Conservation (phyloP, 2,329 filamentous ascomycete genomes). For the Decorospora gaudefroyi region DNA sequence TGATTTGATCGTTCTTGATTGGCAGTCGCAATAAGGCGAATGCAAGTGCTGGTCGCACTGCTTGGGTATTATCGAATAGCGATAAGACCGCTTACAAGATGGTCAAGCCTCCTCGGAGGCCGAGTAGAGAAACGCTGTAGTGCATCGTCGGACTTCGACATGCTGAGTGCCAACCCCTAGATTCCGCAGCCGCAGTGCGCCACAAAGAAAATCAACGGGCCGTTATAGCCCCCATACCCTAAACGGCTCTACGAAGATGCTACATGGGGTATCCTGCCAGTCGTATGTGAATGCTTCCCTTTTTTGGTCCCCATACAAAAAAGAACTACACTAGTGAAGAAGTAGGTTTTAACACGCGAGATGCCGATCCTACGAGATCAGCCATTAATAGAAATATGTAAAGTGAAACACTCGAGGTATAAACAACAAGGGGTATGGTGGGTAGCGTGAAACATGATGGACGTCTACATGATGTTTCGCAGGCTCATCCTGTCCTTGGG, state of each 20-base stretch:
- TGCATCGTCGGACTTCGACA: slow-evolving; percentile 12
- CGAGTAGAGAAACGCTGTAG: slow-evolving; percentile 6
- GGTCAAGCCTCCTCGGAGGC: not conserved
- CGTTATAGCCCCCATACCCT: slow-evolving; percentile 1
- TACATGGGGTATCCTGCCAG: slow-evolving; percentile 22
- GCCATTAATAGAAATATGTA: slow-evolving; percentile 24
- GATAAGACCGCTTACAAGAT: slow-evolving; percentile 4
- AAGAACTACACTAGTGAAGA: slow-evolving; percentile 8
- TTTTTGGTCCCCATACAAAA: slow-evolving; percentile 16
- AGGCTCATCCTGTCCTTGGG: slow-evolving; percentile 44
- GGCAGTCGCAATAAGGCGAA: slow-evolving; percentile 2
- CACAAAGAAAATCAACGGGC: slow-evolving; percentile 7
- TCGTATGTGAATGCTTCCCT: slow-evolving; percentile 17
- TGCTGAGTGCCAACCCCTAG: slow-evolving; percentile 4
- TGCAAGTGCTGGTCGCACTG: slow-evolving; percentile 15
- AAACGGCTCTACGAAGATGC: slow-evolving; percentile 10
- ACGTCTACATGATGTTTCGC: slow-evolving; percentile 41
- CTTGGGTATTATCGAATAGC: slow-evolving; percentile 18
- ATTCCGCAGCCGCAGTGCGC: slow-evolving; percentile 2
- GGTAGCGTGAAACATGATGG: slow-evolving; percentile 28
- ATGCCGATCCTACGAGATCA: slow-evolving; percentile 14
- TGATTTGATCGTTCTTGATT: slow-evolving; percentile 4
- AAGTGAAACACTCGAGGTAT: slow-evolving; percentile 18
- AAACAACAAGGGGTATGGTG: slow-evolving; percentile 30
- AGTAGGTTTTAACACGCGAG: slow-evolving; percentile 17